Evolutionary conservation across 257 asterid genomes (phyloP).

Genomic region (Mentha longifolia): DNA sequence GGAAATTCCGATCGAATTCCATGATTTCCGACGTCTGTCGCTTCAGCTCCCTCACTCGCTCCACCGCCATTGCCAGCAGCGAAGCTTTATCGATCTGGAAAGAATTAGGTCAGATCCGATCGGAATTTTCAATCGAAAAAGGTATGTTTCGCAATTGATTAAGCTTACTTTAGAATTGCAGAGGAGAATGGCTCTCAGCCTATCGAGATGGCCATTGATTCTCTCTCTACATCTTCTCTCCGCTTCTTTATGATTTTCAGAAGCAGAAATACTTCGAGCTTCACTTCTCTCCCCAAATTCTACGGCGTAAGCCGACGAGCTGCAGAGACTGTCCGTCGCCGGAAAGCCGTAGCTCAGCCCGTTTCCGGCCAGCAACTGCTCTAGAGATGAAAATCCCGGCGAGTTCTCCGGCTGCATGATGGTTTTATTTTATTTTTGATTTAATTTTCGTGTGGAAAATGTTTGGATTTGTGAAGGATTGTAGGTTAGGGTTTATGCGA

Average conservation of each 20-base stretch:
- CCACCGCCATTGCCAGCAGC: slow-evolving; percentile 63
- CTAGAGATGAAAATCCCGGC: slow-evolving; percentile 40
- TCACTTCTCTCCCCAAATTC: slow-evolving; percentile 42
- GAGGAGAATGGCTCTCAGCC: slow-evolving; percentile 64
- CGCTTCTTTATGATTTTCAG: slow-evolving; percentile 73
- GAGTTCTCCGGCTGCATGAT: slow-evolving; percentile 59
- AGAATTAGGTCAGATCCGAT: not conserved
- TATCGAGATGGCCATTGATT: slow-evolving; percentile 70
- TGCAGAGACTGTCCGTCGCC: slow-evolving; percentile 36
- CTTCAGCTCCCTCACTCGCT: slow-evolving; percentile 58
- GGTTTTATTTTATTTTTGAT: not conserved
- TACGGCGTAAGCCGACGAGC: slow-evolving; percentile 31
- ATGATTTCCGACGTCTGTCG: slow-evolving; percentile 55
- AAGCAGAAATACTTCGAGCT: slow-evolving; percentile 52
- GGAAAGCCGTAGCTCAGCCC: slow-evolving; percentile 26
- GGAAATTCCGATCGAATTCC: slow-evolving; percentile 46
- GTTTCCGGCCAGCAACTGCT: slow-evolving; percentile 40
- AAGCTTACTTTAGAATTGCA: slow-evolving; percentile 64
- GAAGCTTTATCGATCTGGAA: slow-evolving; percentile 75
- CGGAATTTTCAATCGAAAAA: not conserved
- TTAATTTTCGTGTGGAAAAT: not conserved
- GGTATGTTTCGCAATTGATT: not conserved
- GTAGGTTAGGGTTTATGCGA: slow-evolving; percentile 49
- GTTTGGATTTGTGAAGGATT: slow-evolving; percentile 34
- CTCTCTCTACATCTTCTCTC: slow-evolving; percentile 72